phyloP scores from a whole-genome alignment of 495 filamentous ascomycete genomes.

The Rostrohypoxylon terebratum region DNA sequence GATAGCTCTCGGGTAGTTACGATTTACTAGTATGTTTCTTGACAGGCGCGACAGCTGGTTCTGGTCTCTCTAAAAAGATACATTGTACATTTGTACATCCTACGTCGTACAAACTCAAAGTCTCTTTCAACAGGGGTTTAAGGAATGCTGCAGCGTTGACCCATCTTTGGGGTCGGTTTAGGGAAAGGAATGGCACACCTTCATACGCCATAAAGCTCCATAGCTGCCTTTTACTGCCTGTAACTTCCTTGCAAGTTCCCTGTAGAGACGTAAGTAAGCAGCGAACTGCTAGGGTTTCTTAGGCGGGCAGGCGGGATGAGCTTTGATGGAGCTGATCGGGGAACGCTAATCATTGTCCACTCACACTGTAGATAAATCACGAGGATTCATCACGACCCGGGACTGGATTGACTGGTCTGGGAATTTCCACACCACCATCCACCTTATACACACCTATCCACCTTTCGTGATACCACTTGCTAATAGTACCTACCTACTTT shows the following conservation, averaged over 20 bases:
- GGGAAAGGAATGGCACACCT: conserved; percentile 26
- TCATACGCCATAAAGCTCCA: conserved; percentile 34
- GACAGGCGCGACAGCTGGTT: conserved; percentile 27
- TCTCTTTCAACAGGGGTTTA: conserved; percentile 16
- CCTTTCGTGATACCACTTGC: conserved; percentile 27
- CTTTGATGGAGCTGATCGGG: conserved; percentile 15
- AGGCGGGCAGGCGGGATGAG: conserved; percentile 18
- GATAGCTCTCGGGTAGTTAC: conserved; percentile 3
- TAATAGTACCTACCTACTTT: no score
- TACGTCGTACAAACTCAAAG: conserved; percentile 11
- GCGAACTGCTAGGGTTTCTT: not conserved
- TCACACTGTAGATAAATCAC: conserved; percentile 48
- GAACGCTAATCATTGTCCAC: conserved; percentile 40
- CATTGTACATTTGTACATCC: not conserved
- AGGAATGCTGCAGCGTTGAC: conserved; percentile 13
- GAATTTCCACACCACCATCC: conserved; percentile 29
- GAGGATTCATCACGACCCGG: conserved; percentile 43
- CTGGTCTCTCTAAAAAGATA: not conserved
- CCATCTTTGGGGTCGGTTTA: conserved; percentile 7
- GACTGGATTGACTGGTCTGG: conserved; percentile 16
- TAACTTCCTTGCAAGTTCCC: conserved; percentile 22
- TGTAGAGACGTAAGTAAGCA: conserved; percentile 31
- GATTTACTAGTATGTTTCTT: conserved; percentile 29
- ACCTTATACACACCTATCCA: conserved; percentile 1
- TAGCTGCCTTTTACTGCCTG: conserved; percentile 10